Conservation (phyloP, 1,284 basidiomycete genomes). For the Boletus sp. region DNA sequence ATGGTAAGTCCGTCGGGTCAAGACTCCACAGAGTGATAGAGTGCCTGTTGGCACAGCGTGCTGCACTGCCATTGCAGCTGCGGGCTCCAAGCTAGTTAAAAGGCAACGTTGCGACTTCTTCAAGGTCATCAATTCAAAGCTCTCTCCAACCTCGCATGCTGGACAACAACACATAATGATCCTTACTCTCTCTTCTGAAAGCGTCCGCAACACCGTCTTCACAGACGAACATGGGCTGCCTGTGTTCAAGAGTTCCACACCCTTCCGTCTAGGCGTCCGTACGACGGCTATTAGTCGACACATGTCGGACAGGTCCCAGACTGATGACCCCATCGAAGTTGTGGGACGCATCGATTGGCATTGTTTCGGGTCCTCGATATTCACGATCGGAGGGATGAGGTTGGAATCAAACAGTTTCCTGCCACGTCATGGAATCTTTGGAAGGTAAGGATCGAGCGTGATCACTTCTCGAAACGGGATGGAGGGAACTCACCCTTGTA, state of each 20-base stretch:
- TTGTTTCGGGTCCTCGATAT: conserved; percentile 17
- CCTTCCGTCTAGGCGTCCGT: conserved; percentile 23
- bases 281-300: conserved; percentile 24
- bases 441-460: conserved; percentile 14
- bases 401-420: conserved; percentile 23
- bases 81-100: conserved; percentile 9
- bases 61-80: neutral
- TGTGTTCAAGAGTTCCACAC: conserved; percentile 24
- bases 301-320: neutral
- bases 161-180: conserved; percentile 16
- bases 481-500: neutral
- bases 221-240: conserved; percentile 24
- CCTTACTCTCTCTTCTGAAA: conserved; percentile 25
- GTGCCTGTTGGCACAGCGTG: neutral
- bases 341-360: conserved; percentile 25
- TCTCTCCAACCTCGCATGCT: neutral
- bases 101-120: neutral
- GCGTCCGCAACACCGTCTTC: conserved; percentile 25
- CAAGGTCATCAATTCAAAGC: neutral
- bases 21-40: no score
- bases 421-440: conserved; percentile 17
- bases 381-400: conserved; percentile 17
- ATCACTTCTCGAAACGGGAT: neutral
- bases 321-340: conserved; percentile 10
- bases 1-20: neutral